phyloP scores from a whole-genome alignment of 441 rosid species.

The Geranium incanum region DNA sequence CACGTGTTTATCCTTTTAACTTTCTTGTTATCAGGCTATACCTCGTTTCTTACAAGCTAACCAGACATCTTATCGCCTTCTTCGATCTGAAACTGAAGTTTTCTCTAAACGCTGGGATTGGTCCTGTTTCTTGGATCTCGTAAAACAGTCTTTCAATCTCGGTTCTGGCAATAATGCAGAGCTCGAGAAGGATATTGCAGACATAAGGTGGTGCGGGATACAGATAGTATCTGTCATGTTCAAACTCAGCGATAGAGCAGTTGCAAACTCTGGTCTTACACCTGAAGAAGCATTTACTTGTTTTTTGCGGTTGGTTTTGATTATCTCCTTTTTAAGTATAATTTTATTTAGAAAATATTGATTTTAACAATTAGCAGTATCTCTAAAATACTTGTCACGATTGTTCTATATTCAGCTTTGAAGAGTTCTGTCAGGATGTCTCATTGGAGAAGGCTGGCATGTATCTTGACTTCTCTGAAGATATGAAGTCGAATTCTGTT shows the following conservation, averaged over 20 bases:
- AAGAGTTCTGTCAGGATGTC: slow-evolving; percentile 74
- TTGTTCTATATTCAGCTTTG: slow-evolving; percentile 56
- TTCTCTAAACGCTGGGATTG: slow-evolving; percentile 88
- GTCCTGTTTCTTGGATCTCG: slow-evolving; percentile 73
- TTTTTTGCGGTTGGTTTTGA: slow-evolving; percentile 60
- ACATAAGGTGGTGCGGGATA: slow-evolving; percentile 68
- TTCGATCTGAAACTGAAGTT: slow-evolving; percentile 47
- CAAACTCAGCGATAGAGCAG: slow-evolving; percentile 47
- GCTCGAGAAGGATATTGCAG: slow-evolving; percentile 32
- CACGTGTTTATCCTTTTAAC: slow-evolving; percentile 2
- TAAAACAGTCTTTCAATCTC: slow-evolving; percentile 30
- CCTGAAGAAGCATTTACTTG: slow-evolving; percentile 54
- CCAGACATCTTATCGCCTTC: slow-evolving; percentile 64
- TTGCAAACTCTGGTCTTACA: slow-evolving; percentile 40
- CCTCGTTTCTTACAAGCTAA: slow-evolving; percentile 36
- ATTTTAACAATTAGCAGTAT: slow-evolving; percentile 10
- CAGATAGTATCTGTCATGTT: slow-evolving; percentile 52
- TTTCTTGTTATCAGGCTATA: slow-evolving; percentile 38
- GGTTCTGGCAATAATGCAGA: slow-evolving; percentile 19
- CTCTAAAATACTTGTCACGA: slow-evolving; percentile 16
- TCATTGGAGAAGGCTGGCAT: slow-evolving; percentile 68
- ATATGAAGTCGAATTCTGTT: slow-evolving; percentile 22
- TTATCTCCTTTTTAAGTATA: slow-evolving; percentile 6
- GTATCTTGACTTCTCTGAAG: slow-evolving; percentile 39
- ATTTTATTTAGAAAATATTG: not conserved